Base-by-base conservation (phyloP, 768 basidiomycete genomes). In the Russula ochroleuca region DNA sequence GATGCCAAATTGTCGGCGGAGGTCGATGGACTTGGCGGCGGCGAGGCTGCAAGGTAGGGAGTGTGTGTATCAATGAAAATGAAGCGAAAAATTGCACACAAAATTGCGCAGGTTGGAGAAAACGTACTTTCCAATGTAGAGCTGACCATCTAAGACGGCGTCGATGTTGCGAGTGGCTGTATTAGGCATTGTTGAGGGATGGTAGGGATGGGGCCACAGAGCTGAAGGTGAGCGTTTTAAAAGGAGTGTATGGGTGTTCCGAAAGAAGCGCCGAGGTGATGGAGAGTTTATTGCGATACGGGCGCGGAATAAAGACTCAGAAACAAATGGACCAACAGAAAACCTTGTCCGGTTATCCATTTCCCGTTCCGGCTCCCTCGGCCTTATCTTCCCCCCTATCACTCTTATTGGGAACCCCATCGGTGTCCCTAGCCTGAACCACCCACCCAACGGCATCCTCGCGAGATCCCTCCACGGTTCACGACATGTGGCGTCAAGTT, bases 1-100 rank as follows among this genome's bases (percentile, higher is more conserved):
- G 65, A 92, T 87, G 64, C 83, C 83, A 68, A 85, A 84, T 73
- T 90, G 88, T 55, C 83, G 66, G 37, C 62, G 68, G 21, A 59
- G 49, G 14, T 64, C 59, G 25, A 64, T 23, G n/a, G 55, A 63
- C 31, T 57, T 67, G 37, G 66, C 68, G 10, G 62, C 61, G 17
- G 66, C 33, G 21, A 68, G 55, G 57, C 68, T 68, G 60, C 10
- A 13, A 56, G 23, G 50, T 37, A 38, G 49, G 38, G 25, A 19
- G 17, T n/a, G 14, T 5, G 23, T 25, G 15, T 45, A 8, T 7
- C 3, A 15, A 31, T 54, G 7, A 54, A 35, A 15, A 52, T n/a
- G 33, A 25, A 3, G 41, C 25, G 1, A 28, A 35, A 19, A 54
- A 6, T 9, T 13, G 52, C 23, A 11, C 1, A 62, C 4, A 56